Base-by-base conservation (phyloP, 257 asterid genomes). In the Lycium ferocissimum region DNA sequence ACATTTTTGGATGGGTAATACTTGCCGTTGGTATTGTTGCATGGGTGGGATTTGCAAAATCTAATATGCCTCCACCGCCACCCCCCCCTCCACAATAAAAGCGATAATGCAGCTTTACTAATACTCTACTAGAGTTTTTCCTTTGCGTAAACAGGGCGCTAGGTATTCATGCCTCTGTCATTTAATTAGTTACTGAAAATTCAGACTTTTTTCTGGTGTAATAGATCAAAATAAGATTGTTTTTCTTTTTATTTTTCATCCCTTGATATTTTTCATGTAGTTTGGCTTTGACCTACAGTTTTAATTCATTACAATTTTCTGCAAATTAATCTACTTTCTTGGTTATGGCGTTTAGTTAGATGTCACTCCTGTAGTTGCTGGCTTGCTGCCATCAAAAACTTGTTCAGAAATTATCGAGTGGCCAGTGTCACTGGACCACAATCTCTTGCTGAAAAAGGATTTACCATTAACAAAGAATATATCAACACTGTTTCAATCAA, bases 21-120 rank as follows among this genome's bases (percentile, higher is more conserved):
- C 96, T 94, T 62, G 94, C 94, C 3, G 91, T 90, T 80, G 92
- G 96, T 20, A 89, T 93, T 66, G 93, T 89, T 80, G 94, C 92
- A 17, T 93, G 94, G 96, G 91, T 93, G 12, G 94, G 93, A 20
- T 89, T 93, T 37, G 90, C 96, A 6, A 91, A 90, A 85, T 88
- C 94, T 22, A 87, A 89, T 67, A 72, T 84, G 84, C 89, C 94
- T 2, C 91, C 93, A 6, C 86, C 90, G 1, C 79, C 81, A 0
- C 47, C 53, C 1, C 93, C 91, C 14, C 89, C 93, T 35, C 83
- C 90, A 14, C 85, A 92, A 88, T 91, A 88, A 89, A 69, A 67
- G 86, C 78, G 59, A 20, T 56, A 62, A 61, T n/a, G 18, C 47
- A 26, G 82, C 26, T 26, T 51, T 51, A 76, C 47, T 49, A 63